Percentiles rank a stretch among this genome's conserved stretches.
These are phyloP conservation scores for Hortaea werneckii DNA, from an alignment of 2,329 filamentous ascomycete species.

Conservation along the genomic window DNA sequence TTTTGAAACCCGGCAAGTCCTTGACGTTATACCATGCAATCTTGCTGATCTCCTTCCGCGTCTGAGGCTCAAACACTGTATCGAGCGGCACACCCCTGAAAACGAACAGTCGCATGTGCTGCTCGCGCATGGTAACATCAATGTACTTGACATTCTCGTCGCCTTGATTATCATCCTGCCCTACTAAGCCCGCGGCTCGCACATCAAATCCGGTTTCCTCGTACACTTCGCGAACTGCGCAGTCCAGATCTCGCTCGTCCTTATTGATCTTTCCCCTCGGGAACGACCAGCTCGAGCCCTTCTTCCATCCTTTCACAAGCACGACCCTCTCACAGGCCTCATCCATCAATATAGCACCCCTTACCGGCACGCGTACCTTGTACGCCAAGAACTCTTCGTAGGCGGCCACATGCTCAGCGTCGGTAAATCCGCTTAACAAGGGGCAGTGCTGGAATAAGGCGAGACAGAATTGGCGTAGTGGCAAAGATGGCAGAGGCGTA, in stretches of 20 bases:
- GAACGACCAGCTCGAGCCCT: slow-evolving; percentile 91
- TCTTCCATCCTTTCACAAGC: slow-evolving; percentile 96
- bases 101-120: slow-evolving; percentile 86
- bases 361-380: slow-evolving; percentile 87
- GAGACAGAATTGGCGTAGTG: slow-evolving; percentile 74
- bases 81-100: slow-evolving; percentile 83
- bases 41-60: slow-evolving; percentile 93
- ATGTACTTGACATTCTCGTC: slow-evolving; percentile 59
- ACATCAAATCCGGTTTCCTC: slow-evolving; percentile 93
- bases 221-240: slow-evolving; percentile 86
- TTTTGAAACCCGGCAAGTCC: slow-evolving; percentile 73
- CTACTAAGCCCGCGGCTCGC: slow-evolving; percentile 60
- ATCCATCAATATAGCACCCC: slow-evolving; percentile 88
- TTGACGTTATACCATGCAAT: slow-evolving; percentile 90
- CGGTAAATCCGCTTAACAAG: slow-evolving; percentile 69
- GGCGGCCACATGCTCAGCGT: slow-evolving; percentile 66
- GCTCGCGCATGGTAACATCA: slow-evolving; percentile 80
- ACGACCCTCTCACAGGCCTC: slow-evolving; percentile 88
- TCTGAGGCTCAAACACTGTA: slow-evolving; percentile 78
- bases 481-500: slow-evolving; percentile 81
- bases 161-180: slow-evolving; percentile 36
- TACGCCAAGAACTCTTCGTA: slow-evolving; percentile 90
- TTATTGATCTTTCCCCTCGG: slow-evolving; percentile 97
- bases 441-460: slow-evolving; percentile 92
- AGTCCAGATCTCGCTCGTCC: slow-evolving; percentile 86